These are phyloP conservation scores for Zalerion maritima DNA, from an alignment of 495 filamentous ascomycete genomes.

Conservation along the genomic window DNA sequence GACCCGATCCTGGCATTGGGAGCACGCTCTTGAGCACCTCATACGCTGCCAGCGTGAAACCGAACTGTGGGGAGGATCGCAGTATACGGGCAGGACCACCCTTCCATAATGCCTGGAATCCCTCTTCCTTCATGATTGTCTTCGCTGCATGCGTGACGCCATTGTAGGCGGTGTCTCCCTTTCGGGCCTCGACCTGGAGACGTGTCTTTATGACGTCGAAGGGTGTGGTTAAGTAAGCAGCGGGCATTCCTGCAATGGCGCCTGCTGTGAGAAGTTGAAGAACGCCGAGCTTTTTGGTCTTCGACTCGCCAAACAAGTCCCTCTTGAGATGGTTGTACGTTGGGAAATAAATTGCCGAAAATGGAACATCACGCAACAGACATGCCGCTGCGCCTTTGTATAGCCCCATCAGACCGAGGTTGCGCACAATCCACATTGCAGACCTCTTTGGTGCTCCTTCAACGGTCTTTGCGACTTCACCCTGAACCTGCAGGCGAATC, in stretches of 20 bases:
- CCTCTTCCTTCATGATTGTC: constrained; percentile 78
- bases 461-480: constrained; percentile 79
- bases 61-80: constrained; percentile 91
- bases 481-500: constrained; percentile 94
- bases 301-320: constrained; percentile 82
- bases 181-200: constrained; percentile 90
- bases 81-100: constrained; percentile 89
- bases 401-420: constrained; percentile 84
- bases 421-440: constrained; percentile 93
- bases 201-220: constrained; percentile 99
- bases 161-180: constrained; percentile 78
- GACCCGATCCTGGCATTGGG: constrained; percentile 54
- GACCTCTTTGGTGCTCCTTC: constrained; percentile 75
- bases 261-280: constrained; percentile 87
- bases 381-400: constrained; percentile 98
- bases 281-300: constrained; percentile 81
- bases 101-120: constrained; percentile 94
- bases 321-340: constrained; percentile 88
- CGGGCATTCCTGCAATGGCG: constrained; percentile 96
- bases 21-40: constrained; percentile 75
- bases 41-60: constrained; percentile 90
- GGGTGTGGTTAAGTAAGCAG: constrained; percentile 91
- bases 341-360: constrained; percentile 98
- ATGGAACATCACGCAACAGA: constrained; percentile 87
- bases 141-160: constrained; percentile 73